These are phyloP conservation scores for Rubia yunnanensis DNA, from an alignment of 257 asterid genomes.

Conservation along the genomic window DNA sequence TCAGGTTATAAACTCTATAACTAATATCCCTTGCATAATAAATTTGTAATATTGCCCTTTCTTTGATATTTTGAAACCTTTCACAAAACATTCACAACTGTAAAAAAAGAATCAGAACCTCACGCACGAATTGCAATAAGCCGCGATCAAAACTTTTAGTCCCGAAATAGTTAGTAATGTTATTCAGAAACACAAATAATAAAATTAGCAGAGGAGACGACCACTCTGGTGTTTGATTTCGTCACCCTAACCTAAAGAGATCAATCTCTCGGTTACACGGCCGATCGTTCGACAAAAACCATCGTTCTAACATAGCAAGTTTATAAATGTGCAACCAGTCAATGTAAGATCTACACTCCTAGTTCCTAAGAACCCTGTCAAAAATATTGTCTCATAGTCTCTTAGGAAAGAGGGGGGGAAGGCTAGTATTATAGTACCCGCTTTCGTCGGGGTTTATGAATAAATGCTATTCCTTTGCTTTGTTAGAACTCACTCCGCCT, in stretches of 20 bases:
- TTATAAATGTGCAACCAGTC: conserved; percentile 31
- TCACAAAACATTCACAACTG: too few relatives aligned
- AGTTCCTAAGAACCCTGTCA: conserved; percentile 11
- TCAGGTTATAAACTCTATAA: too few relatives aligned
- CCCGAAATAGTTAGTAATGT: too few relatives aligned
- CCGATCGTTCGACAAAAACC: not conserved
- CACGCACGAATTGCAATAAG: too few relatives aligned
- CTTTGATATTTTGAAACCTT: too few relatives aligned
- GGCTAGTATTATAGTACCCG: conserved; percentile 6
- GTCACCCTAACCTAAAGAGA: conserved; percentile 5
- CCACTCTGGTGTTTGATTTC: not conserved
- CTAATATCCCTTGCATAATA: too few relatives aligned
- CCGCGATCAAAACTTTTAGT: too few relatives aligned
- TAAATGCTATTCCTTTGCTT: conserved; percentile 1
- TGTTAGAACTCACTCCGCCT: conserved; percentile 46
- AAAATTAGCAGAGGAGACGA: conserved; percentile 4
- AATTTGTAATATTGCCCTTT: too few relatives aligned
- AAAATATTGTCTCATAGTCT: conserved; percentile 8
- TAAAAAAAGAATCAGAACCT: too few relatives aligned
- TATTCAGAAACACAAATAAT: conserved; percentile 3
- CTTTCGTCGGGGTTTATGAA: not conserved
- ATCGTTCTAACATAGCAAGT: conserved; percentile 19
- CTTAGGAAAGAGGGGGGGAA: conserved; percentile 15
- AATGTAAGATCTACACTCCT: conserved; percentile 12
- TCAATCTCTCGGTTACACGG: conserved; percentile 6